Evolutionary conservation across 2,329 filamentous ascomycete species (phyloP).

Genomic region (Colletotrichum sp.): DNA sequence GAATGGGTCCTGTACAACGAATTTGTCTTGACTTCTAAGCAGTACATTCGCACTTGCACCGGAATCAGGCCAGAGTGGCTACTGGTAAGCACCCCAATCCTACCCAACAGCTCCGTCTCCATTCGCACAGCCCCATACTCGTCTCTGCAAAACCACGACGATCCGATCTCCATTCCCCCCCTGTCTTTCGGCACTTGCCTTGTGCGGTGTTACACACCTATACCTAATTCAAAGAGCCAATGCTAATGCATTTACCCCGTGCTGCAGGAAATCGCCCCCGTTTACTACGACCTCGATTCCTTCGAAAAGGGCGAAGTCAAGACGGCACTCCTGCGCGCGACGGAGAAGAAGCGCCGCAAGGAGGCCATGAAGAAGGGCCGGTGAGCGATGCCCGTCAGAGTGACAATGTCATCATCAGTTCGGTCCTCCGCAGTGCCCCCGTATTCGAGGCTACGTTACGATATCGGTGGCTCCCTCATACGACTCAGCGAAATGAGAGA

Average conservation of each 20-base stretch:
- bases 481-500: background rate
- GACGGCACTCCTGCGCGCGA: slow-evolving; percentile 62
- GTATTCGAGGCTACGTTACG: background rate
- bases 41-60: slow-evolving; percentile 95
- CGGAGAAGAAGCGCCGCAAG: slow-evolving; percentile 66
- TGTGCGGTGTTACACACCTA: background rate
- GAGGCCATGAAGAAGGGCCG: slow-evolving; percentile 59
- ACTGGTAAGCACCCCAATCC: slow-evolving; percentile 61
- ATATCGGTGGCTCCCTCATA: background rate
- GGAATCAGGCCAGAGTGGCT: slow-evolving; percentile 94
- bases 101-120: background rate
- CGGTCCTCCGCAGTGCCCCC: background rate
- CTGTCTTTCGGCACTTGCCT: background rate
- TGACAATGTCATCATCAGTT: background rate
- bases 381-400: slow-evolving; percentile 27
- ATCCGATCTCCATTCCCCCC: background rate
- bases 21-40: slow-evolving; percentile 97
- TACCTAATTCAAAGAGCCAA: background rate
- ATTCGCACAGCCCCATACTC: background rate
- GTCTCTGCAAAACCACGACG: background rate
- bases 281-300: slow-evolving; percentile 84
- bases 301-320: slow-evolving; percentile 91
- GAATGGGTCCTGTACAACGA: slow-evolving; percentile 99
- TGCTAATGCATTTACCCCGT: background rate
- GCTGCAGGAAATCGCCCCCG: slow-evolving; percentile 84